phyloP scores from a whole-genome alignment of 768 basidiomycete species.

The Jaapia argillacea region DNA sequence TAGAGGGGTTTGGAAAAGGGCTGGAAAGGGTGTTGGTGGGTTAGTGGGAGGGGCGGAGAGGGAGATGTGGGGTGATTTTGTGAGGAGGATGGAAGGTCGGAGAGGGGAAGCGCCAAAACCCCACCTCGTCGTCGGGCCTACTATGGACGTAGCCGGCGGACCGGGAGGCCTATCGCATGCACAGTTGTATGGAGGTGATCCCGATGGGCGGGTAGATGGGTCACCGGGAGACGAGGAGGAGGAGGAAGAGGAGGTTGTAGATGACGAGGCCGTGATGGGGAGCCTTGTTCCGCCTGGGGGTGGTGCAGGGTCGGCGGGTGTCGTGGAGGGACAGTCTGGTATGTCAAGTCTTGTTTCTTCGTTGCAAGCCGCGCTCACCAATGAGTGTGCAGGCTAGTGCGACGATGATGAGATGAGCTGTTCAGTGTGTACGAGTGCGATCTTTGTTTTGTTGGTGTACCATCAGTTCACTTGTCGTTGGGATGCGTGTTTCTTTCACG shows the following conservation, averaged over 20 bases:
- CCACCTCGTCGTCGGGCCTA: not conserved
- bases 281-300: conserved; percentile 18
- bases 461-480: too few relatives aligned
- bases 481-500: too few relatives aligned
- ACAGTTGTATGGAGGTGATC: conserved; percentile 3
- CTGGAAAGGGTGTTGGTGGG: conserved; percentile 35
- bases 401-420: too few relatives aligned
- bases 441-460: too few relatives aligned
- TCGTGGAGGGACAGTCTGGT: too few relatives aligned
- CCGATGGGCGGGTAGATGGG: conserved; percentile 9
- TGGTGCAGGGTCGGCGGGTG: too few relatives aligned
- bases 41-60: conserved; percentile 46
- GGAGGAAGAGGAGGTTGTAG: conserved; percentile 4
- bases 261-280: conserved; percentile 16
- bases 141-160: conserved; percentile 4
- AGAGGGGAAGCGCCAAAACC: conserved; percentile 6
- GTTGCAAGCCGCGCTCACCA: too few relatives aligned
- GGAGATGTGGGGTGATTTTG: conserved; percentile 63
- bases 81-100: conserved; percentile 48
- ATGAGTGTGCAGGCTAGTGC: too few relatives aligned
- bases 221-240: conserved; percentile 8
- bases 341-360: too few relatives aligned
- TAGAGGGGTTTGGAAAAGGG: conserved; percentile 56
- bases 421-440: too few relatives aligned
- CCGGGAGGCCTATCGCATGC: conserved; percentile 8